phyloP scores from a whole-genome alignment of 108 stramenopile genomes.

The Pseudonitzschia delicatissima region DNA sequence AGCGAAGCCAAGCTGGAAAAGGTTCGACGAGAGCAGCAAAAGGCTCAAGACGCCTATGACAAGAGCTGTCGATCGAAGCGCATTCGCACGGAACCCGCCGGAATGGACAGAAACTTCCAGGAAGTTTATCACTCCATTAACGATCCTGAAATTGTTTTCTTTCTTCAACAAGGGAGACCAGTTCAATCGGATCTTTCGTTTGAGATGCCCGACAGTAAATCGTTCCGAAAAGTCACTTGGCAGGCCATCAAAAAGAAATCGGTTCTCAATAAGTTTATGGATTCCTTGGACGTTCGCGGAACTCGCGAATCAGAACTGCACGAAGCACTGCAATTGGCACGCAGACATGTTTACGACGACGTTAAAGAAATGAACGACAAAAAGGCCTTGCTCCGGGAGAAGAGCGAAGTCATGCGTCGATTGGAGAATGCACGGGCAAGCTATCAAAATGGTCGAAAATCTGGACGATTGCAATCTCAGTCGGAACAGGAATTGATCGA shows the following conservation, averaged over 20 bases:
- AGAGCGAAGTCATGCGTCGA: slow-evolving; percentile 51
- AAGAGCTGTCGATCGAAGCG: slow-evolving; percentile 55
- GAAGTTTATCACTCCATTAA: slow-evolving; percentile 67
- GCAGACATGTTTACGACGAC: slow-evolving; percentile 62
- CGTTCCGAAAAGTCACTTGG: slow-evolving; percentile 59
- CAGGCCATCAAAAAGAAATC: slow-evolving; percentile 69
- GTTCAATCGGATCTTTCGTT: slow-evolving; percentile 35
- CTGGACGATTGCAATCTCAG: slow-evolving; percentile 62
- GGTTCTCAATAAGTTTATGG: slow-evolving; percentile 56
- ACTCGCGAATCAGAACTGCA: slow-evolving; percentile 63
- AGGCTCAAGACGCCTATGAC: slow-evolving; percentile 71
- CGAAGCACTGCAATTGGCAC: slow-evolving; percentile 37
- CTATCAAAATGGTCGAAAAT: slow-evolving; percentile 47
- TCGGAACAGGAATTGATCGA: slow-evolving; percentile 57
- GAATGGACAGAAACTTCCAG: slow-evolving; percentile 70
- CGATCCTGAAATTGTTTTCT: slow-evolving; percentile 62
- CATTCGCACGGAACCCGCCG: slow-evolving; percentile 70
- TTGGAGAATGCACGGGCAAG: slow-evolving; percentile 56
- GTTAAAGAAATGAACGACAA: slow-evolving; percentile 51
- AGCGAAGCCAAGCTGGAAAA: slow-evolving; percentile 37
- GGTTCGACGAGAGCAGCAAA: slow-evolving; percentile 53
- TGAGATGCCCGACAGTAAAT: slow-evolving; percentile 32
- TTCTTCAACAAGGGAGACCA: slow-evolving; percentile 51
- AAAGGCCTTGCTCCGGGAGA: slow-evolving; percentile 39
- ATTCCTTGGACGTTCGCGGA: slow-evolving; percentile 71